Evolutionary conservation across 352 stramenopile genomes (phyloP), one percentile per base, ranked within the genome.

Genomic region (Phytophthora hybrid): DNA sequence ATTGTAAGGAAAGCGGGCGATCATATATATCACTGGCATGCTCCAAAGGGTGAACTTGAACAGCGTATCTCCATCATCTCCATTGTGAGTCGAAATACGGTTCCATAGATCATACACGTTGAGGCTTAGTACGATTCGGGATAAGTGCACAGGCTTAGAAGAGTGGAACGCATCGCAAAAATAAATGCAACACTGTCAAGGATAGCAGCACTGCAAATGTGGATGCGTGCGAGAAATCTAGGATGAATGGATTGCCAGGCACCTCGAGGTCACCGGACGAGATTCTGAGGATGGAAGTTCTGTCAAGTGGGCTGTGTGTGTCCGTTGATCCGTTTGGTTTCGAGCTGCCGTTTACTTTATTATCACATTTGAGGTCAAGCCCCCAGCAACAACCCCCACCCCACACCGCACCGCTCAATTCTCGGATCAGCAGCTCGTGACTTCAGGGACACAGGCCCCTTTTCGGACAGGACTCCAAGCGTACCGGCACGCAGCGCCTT

Each of bases 361-460:
- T 66, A 62, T 65, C 56, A n/a, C 52, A 61, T 78, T 66, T 23
- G 49, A 72, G 47, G 26, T 55, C 44, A 69, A 55, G 13, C 66
- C 29, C 32, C 19, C 60, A 73, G 31, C 23, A 39, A 63, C 32
- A 19, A 39, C 52, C 51, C 5, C 37, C 21, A 55, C 47, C 21
- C 37, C 13, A 46, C 56, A 23, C 32, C 16, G 57, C 18, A 21
- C 8, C 29, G 10, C 16, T 55, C n/a, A 7, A 53, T 1, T 13
- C 13, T 34, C 21, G 29, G 19, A 55, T 3, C 18, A 49, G 34
- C 37, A 56, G 18, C 9, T 46, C 39, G 5, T 21, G 23, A 61
- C 34, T 46, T 19, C 8, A 51, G 18, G 26, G 21, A 52, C 46
- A 2, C 29, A 37, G 46, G 31, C 19, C 21, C 57, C 65, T 51